These are phyloP conservation scores for Euclidium syriacum DNA, from an alignment of 345 rosid genomes.

Conservation along the genomic window DNA sequence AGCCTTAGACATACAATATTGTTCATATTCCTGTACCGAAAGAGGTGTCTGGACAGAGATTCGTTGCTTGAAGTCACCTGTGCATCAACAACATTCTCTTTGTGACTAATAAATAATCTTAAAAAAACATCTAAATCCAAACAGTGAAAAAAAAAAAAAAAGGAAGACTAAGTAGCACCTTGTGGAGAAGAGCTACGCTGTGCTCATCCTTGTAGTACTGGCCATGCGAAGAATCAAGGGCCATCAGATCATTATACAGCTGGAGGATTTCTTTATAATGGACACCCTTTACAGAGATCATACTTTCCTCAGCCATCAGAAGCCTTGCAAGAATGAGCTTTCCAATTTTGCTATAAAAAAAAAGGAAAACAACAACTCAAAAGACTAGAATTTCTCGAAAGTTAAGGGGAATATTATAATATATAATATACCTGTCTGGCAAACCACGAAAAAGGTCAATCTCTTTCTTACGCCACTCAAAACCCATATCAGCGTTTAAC, in stretches of 20 bases:
- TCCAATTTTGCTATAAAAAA: conserved; percentile 71
- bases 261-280: conserved; percentile 63
- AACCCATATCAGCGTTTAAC: conserved; percentile 29
- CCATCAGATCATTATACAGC: conserved; percentile 60
- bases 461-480: conserved; percentile 62
- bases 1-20: conserved; percentile 55
- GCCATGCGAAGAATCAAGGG: conserved; percentile 59
- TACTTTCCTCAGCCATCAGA: conserved; percentile 61
- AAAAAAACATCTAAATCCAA: background rate
- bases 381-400: background rate
- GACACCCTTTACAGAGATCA: conserved; percentile 26
- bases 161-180: conserved; percentile 37
- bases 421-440: conserved; percentile 50
- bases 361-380: conserved; percentile 4
- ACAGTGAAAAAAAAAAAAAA: no score
- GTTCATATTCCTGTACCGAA: conserved; percentile 30
- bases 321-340: conserved; percentile 89
- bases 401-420: no score
- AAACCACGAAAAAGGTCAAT: conserved; percentile 48
- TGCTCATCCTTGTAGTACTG: conserved; percentile 70
- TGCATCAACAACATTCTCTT: conserved; percentile 34
- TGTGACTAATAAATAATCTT: conserved; percentile 1
- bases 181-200: conserved; percentile 58
- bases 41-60: conserved; percentile 47
- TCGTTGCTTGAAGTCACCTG: conserved; percentile 64